phyloP scores from a whole-genome alignment of 805 yeast genomes.

The Ascoidea tarda region DNA sequence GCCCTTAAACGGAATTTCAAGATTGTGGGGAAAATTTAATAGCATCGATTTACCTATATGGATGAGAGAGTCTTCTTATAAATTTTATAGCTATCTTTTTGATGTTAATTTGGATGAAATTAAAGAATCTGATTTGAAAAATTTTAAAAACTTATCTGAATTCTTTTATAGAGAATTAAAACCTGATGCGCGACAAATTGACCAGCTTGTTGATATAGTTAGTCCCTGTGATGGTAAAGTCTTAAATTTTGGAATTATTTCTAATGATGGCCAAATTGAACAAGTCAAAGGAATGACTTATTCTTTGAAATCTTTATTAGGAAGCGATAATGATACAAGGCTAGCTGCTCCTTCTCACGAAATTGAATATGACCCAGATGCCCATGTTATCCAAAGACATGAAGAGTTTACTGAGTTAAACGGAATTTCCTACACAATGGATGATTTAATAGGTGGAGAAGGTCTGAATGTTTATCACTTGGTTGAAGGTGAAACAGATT shows the following conservation, averaged over 20 bases:
- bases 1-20: conserved; percentile 81
- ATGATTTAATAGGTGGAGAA: conserved; percentile 46
- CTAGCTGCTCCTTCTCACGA: conserved; percentile 43
- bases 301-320: conserved; percentile 77
- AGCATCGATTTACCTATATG: conserved; percentile 74
- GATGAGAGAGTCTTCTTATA: conserved; percentile 73
- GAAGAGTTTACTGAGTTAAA: conserved; percentile 64
- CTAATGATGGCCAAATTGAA: conserved; percentile 74
- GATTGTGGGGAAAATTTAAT: conserved; percentile 92
- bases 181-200: conserved; percentile 70
- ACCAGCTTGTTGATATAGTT: conserved; percentile 46
- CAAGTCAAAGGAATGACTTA: conserved; percentile 96
- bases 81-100: conserved; percentile 62
- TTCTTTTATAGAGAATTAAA: conserved; percentile 77
- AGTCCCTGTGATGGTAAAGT: conserved; percentile 93
- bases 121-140: conserved; percentile 62
- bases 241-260: conserved; percentile 66
- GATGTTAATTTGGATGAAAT: conserved; percentile 87
- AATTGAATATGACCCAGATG: conserved; percentile 26
- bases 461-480: conserved; percentile 28
- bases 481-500: conserved; percentile 28
- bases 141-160: conserved; percentile 73
- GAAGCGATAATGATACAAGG: conserved; percentile 28
- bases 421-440: conserved; percentile 58
- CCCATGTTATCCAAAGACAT: conserved; percentile 19